A percentile compares a stretch with the other conserved stretches of the same genome.
phyloP scores from a whole-genome alignment of 2,329 filamentous ascomycete genomes.

The Ophiobolus disseminans region DNA sequence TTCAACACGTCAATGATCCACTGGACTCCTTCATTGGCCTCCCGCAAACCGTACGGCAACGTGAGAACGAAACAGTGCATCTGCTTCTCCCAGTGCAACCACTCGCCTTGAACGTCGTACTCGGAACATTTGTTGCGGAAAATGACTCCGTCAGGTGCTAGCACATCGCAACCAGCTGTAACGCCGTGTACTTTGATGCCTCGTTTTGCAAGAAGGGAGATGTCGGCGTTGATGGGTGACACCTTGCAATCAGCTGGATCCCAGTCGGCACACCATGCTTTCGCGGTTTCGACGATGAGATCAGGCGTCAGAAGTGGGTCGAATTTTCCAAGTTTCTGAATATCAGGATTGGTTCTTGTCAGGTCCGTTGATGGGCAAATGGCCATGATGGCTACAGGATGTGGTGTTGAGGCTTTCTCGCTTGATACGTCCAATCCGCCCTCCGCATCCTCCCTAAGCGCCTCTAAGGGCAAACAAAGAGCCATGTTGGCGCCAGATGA shows the following conservation, averaged over 20 bases:
- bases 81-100: slow-evolving; percentile 66
- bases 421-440: slow-evolving; percentile 4
- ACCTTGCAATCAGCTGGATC: slow-evolving; percentile 55
- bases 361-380: slow-evolving; percentile 61
- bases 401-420: slow-evolving; percentile 10
- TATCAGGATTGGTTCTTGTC: slow-evolving; percentile 55
- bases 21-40: slow-evolving; percentile 55
- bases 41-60: slow-evolving; percentile 56
- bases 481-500: slow-evolving; percentile 64
- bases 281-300: slow-evolving; percentile 53
- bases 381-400: slow-evolving; percentile 51
- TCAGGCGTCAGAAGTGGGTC: slow-evolving; percentile 57
- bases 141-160: slow-evolving; percentile 59
- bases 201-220: slow-evolving; percentile 48
- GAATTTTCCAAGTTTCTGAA: slow-evolving; percentile 47
- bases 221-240: slow-evolving; percentile 57
- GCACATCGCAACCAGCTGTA: slow-evolving; percentile 60
- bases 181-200: slow-evolving; percentile 61
- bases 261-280: slow-evolving; percentile 51
- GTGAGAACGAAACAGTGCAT: slow-evolving; percentile 67
- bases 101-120: slow-evolving; percentile 56
- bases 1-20: slow-evolving; percentile 54
- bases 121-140: slow-evolving; percentile 57
- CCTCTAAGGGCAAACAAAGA: slow-evolving; percentile 51
- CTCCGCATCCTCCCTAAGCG: slow-evolving; percentile 43